Evolutionary conservation across 2,329 filamentous ascomycete genomes (phyloP), one percentile per base, ranked within the genome.

Genomic region (Penicillium sclerotigenum): DNA sequence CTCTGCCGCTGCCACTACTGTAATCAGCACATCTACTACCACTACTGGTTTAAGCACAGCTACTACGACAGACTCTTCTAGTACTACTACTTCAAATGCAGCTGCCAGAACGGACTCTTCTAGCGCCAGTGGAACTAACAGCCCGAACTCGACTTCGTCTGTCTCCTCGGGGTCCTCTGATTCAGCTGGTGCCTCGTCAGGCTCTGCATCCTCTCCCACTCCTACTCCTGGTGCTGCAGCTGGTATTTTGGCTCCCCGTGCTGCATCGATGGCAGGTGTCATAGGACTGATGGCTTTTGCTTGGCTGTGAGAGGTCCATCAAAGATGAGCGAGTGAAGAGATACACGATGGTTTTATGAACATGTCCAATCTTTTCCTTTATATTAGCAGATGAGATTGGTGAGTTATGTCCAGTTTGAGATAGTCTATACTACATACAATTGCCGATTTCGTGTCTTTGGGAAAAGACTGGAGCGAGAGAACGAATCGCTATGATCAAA

Each of bases 241-340:
- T 18, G 60, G 49, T 4, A 37, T 59, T 11, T 41, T 49, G 2
- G 57, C 50, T 6, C 61, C 63, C 16, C 56, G 59, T 22, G 52
- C 59, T 48, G 59, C 58, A 18, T 58, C 54, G n/a, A 38, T 66
- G 52, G 65, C 60, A 9, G 67, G 60, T 36, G 40, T 67, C 9
- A 49, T 62, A 18, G 67, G 68, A 5, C 54, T 69, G 48, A 60
- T 65, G 20, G 56, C 62, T 24, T 47, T 70, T 52, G 67, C 60
- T 48, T 69, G 59, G 65, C 54, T 69, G 53, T 69, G 42, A 60
- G 59, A n/a, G 11, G 18, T 38, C 4, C 24, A 10, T 5, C 33
- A 14, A 18, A 22, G n/a, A 13, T 24, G 22, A 43, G 42, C 22
- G 22, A 53, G 18, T 13, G 37, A 37, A 37, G 20, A 45, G 24